phyloP scores from a whole-genome alignment of 2,329 filamentous ascomycete genomes.

The Colletotrichum liaoningense region DNA sequence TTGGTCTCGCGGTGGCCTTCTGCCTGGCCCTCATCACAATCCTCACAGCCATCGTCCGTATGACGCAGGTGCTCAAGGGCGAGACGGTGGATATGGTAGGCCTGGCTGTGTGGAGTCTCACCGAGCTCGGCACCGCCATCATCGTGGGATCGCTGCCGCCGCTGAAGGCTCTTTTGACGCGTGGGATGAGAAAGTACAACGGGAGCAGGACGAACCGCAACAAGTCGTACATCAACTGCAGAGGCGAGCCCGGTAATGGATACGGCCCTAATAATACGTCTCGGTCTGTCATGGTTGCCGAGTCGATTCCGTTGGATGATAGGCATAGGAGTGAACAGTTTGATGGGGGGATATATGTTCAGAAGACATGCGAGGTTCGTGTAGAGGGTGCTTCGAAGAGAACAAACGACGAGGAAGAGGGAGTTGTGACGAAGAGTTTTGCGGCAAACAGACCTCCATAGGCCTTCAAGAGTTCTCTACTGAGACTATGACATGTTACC shows the following conservation, averaged over 20 bases:
- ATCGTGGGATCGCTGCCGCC: conserved; percentile 39
- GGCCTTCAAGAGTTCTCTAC: too few relatives aligned
- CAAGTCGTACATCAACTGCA: background rate
- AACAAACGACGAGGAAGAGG: background rate
- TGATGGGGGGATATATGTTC: conserved; percentile 36
- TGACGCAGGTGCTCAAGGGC: conserved; percentile 38
- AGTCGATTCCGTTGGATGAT: conserved; percentile 36
- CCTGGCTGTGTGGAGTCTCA: conserved; percentile 32
- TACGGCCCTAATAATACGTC: conserved; percentile 3
- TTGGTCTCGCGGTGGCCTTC: conserved; percentile 38
- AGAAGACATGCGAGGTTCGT: conserved; percentile 31
- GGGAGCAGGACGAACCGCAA: conserved; percentile 9
- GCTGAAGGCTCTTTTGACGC: conserved; percentile 37
- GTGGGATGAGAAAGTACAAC: conserved; percentile 26
- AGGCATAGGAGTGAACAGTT: conserved; percentile 31
- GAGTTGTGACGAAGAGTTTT: background rate
- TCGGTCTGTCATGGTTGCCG: conserved; percentile 24
- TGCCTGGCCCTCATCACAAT: conserved; percentile 39
- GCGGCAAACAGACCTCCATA: too few relatives aligned
- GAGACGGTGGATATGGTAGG: conserved; percentile 37
- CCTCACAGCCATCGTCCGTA: conserved; percentile 38
- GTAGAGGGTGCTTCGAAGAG: conserved; percentile 1
- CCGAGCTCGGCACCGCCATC: conserved; percentile 29
- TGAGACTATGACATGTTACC: too few relatives aligned
- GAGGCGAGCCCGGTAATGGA: background rate